These are phyloP conservation scores for Solanum ossicruentum DNA, from an alignment of 257 asterid genomes.

Conservation along the genomic window DNA sequence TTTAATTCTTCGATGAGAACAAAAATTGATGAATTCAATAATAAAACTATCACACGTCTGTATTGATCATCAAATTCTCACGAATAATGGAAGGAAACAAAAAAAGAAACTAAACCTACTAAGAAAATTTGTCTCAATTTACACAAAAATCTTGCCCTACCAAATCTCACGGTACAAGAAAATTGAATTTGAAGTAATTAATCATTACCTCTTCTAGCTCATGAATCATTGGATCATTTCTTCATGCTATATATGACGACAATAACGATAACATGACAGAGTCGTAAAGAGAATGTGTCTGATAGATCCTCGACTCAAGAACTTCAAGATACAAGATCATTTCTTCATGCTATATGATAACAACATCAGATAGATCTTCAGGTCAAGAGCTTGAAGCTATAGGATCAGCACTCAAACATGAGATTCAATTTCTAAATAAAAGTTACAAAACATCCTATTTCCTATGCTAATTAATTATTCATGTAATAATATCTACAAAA, in stretches of 20 bases:
- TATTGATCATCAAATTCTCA: background rate
- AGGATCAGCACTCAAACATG: background rate
- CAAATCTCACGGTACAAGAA: background rate
- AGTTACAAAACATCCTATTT: background rate
- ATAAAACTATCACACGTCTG: background rate
- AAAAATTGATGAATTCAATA: background rate
- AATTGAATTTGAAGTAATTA: background rate
- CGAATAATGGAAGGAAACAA: background rate
- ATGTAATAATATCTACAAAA: background rate
- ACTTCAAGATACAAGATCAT: background rate
- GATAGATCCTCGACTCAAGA: background rate
- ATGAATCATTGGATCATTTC: background rate
- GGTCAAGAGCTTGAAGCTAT: background rate
- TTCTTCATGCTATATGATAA: no score
- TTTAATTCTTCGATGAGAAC: no score
- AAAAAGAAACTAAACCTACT: background rate
- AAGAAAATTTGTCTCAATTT: background rate
- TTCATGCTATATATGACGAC: background rate
- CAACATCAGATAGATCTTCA: no score
- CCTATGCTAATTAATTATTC: background rate
- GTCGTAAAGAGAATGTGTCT: background rate
- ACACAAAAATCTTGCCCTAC: background rate
- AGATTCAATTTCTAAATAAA: background rate
- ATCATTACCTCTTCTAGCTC: background rate
- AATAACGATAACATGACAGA: background rate